These are phyloP conservation scores for Suillus clintonianus DNA, from an alignment of 768 basidiomycete species.

Conservation along the genomic window DNA sequence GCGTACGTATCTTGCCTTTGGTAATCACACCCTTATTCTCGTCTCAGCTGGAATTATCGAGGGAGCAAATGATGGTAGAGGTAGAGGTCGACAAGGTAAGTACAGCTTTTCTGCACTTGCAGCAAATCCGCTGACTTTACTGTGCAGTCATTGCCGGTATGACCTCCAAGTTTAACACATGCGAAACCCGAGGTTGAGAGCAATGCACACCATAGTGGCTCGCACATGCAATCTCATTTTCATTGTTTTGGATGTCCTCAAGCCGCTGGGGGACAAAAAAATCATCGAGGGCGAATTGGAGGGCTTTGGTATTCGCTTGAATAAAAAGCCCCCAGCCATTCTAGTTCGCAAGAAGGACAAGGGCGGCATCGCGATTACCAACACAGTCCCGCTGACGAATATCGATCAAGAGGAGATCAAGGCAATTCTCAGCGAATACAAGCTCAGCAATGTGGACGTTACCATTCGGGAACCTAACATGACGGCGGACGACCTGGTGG, in stretches of 20 bases:
- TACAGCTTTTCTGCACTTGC: conserved; percentile 22
- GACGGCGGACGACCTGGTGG: conserved; percentile 94
- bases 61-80: conserved; percentile 94
- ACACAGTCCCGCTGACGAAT: conserved; percentile 94
- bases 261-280: conserved; percentile 94
- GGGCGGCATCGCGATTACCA: conserved; percentile 91
- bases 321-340: conserved; percentile 92
- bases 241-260: conserved; percentile 96
- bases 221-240: conserved; percentile 98
- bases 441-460: conserved; percentile 84
- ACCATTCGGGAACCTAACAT: conserved; percentile 91
- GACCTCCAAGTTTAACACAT: conserved; percentile 19
- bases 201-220: conserved; percentile 60
- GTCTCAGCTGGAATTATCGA: conserved; percentile 91
- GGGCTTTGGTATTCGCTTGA: conserved; percentile 96
- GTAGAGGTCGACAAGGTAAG: conserved; percentile 91
- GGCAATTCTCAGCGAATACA: conserved; percentile 92
- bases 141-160: conserved; percentile 73
- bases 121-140: conserved; percentile 16
- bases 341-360: conserved; percentile 84
- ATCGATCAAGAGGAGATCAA: conserved; percentile 97
- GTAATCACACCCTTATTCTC: conserved; percentile 14
- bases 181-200: conserved; percentile 6
- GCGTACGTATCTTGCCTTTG: conserved; percentile 25
- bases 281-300: conserved; percentile 92